A percentile compares a stretch with the other conserved stretches of the same genome.
These are phyloP conservation scores for Fallopia convolvulus DNA, from an alignment of 148 eudicot species.

Conservation along the genomic window DNA sequence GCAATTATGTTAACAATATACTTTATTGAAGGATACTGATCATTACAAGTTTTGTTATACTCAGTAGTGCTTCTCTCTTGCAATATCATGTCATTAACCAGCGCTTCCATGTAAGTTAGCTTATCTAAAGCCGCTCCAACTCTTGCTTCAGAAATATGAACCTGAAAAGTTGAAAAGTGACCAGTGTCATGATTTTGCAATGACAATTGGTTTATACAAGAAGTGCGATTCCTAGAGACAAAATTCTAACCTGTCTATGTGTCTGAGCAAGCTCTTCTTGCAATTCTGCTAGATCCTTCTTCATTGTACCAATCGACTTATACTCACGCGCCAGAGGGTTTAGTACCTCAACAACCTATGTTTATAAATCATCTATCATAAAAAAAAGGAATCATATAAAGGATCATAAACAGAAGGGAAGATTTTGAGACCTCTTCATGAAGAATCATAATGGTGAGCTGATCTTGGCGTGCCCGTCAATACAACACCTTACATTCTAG, in stretches of 20 bases:
- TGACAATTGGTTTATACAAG: background rate
- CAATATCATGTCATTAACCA: slow-evolving; percentile 75
- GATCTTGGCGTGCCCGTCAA: slow-evolving; percentile 97
- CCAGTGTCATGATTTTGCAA: slow-evolving; percentile 9
- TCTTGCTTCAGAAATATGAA: slow-evolving; percentile 91
- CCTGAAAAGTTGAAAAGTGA: slow-evolving; percentile 26
- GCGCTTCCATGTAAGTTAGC: slow-evolving; percentile 86
- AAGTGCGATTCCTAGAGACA: background rate
- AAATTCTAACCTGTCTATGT: slow-evolving; percentile 62
- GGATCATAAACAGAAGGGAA: no score
- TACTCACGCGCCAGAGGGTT: slow-evolving; percentile 92
- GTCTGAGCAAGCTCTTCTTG: slow-evolving; percentile 81
- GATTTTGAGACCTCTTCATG: slow-evolving; percentile 98
- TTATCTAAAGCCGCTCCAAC: slow-evolving; percentile 77
- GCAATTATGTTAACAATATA: no score
- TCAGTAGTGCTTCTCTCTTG: slow-evolving; percentile 51
- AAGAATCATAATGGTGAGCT: slow-evolving; percentile 78
- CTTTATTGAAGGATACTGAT: no score
- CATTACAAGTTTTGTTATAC: no score
- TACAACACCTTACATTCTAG: no score
- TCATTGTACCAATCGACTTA: slow-evolving; percentile 82
- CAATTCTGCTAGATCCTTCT: slow-evolving; percentile 76
- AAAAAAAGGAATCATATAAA: background rate
- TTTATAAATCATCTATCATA: background rate
- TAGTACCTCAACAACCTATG: slow-evolving; percentile 86